These are phyloP conservation scores for Quercus engelmannii DNA, from an alignment of 306 rosid genomes.

Conservation along the genomic window DNA sequence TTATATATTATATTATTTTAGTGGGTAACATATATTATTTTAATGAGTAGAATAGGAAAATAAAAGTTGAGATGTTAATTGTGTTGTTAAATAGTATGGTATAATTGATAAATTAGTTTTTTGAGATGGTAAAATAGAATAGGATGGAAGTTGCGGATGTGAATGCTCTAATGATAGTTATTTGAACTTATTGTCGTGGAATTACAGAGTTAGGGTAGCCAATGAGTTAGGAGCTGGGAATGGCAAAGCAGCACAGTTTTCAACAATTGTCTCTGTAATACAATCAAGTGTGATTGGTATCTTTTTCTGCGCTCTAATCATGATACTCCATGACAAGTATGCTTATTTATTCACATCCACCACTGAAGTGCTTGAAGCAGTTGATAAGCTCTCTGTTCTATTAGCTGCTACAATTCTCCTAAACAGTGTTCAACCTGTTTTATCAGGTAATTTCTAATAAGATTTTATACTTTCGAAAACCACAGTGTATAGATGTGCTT, in stretches of 20 bases:
- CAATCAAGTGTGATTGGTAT: conserved; percentile 51
- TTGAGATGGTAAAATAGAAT: too few relatives aligned
- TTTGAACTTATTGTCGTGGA: neutral
- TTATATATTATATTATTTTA: too few relatives aligned
- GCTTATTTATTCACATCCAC: conserved; percentile 59
- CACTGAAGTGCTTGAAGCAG: conserved; percentile 39
- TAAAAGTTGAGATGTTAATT: too few relatives aligned
- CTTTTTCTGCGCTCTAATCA: conserved; percentile 33
- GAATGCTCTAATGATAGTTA: neutral
- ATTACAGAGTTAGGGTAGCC: conserved; percentile 62
- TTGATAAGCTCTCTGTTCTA: conserved; percentile 38
- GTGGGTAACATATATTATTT: too few relatives aligned
- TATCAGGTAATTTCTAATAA: conserved; percentile 44
- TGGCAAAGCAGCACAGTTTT: conserved; percentile 63
- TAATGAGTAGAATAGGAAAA: too few relatives aligned
- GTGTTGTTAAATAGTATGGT: too few relatives aligned
- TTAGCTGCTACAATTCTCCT: conserved; percentile 57
- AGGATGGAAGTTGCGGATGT: too few relatives aligned
- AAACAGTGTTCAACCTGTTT: conserved; percentile 66
- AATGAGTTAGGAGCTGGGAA: conserved; percentile 74
- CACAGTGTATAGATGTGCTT: neutral
- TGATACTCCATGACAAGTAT: conserved; percentile 35
- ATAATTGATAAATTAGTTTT: too few relatives aligned
- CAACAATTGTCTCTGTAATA: conserved; percentile 41
- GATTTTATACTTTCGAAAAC: too few relatives aligned